phyloP scores from a whole-genome alignment of 2,329 filamentous ascomycete genomes.

The Ophiocordyceps robertsii region DNA sequence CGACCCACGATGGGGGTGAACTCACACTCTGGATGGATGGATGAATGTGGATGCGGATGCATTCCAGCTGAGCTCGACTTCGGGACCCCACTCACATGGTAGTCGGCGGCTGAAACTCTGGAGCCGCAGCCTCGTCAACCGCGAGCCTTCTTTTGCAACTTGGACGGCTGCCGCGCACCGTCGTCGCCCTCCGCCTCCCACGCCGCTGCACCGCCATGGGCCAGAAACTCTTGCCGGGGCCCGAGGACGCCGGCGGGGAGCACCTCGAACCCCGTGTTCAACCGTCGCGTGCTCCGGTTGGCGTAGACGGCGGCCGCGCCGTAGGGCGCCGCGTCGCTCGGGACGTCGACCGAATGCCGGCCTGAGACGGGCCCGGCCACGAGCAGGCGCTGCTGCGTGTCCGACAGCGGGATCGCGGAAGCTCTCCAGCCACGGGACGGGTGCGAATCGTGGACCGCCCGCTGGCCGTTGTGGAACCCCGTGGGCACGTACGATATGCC shows the following conservation, averaged over 20 bases:
- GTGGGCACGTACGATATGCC: background rate
- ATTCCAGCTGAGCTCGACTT: no score
- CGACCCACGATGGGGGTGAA: no score
- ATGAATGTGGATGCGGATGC: no score
- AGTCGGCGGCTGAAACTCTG: no score
- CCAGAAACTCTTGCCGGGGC: slow-evolving; percentile 2
- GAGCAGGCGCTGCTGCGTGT: background rate
- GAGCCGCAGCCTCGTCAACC: background rate
- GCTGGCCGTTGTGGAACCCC: background rate
- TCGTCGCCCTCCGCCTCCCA: background rate
- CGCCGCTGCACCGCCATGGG: background rate
- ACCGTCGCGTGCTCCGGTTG: slow-evolving; percentile 2
- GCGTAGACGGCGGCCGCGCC: slow-evolving; percentile 5
- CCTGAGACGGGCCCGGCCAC: background rate
- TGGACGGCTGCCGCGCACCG: background rate
- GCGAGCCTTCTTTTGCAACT: background rate
- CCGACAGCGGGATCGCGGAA: background rate
- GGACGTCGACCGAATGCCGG: no score
- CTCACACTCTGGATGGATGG: no score
- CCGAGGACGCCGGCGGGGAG: slow-evolving; percentile 5
- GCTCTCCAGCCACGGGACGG: background rate
- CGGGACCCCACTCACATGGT: no score
- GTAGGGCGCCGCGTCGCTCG: background rate
- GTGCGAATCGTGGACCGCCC: background rate
- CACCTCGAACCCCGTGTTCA: slow-evolving; percentile 4